A percentile compares a stretch with the other conserved stretches of the same genome.
These are phyloP conservation scores for Neofusicoccum ribis DNA, from an alignment of 2,329 filamentous ascomycete species.

Conservation along the genomic window DNA sequence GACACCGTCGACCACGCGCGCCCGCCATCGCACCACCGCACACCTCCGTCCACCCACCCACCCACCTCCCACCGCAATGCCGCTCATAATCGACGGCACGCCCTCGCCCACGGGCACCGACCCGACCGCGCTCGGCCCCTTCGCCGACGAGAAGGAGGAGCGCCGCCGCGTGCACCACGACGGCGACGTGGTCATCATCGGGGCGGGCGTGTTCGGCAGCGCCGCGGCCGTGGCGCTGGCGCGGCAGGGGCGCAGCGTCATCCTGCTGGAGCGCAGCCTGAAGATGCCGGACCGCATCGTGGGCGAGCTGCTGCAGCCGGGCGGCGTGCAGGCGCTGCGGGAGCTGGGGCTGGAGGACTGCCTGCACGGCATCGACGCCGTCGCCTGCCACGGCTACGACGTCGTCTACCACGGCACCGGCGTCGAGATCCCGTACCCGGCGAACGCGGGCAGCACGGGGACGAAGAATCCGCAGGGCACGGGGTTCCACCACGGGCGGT, in stretches of 20 bases:
- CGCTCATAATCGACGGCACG: slow-evolving; percentile 14
- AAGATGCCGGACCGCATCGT: slow-evolving; percentile 95
- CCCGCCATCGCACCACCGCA: neutral
- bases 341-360: slow-evolving; percentile 78
- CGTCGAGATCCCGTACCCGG: slow-evolving; percentile 78
- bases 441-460: slow-evolving; percentile 43
- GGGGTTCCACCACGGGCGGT: slow-evolving; percentile 91
- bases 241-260: slow-evolving; percentile 85
- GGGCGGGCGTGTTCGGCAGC: slow-evolving; percentile 87
- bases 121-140: neutral
- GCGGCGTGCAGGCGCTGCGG: slow-evolving; percentile 77
- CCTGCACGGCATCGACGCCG: slow-evolving; percentile 83
- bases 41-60: neutral
- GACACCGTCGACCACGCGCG: neutral
- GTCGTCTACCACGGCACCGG: slow-evolving; percentile 76
- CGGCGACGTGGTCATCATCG: slow-evolving; percentile 85
- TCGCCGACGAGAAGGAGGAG: slow-evolving; percentile 1
- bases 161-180: slow-evolving; percentile 59
- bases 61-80: slow-evolving; percentile 6
- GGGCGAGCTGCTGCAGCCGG: slow-evolving; percentile 91
- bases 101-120: slow-evolving; percentile 6
- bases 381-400: slow-evolving; percentile 82
- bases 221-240: slow-evolving; percentile 81
- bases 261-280: slow-evolving; percentile 84
- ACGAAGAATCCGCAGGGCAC: slow-evolving; percentile 66